These are phyloP conservation scores for Panaeolus cyanescens DNA, from an alignment of 768 basidiomycete genomes.

Conservation along the genomic window DNA sequence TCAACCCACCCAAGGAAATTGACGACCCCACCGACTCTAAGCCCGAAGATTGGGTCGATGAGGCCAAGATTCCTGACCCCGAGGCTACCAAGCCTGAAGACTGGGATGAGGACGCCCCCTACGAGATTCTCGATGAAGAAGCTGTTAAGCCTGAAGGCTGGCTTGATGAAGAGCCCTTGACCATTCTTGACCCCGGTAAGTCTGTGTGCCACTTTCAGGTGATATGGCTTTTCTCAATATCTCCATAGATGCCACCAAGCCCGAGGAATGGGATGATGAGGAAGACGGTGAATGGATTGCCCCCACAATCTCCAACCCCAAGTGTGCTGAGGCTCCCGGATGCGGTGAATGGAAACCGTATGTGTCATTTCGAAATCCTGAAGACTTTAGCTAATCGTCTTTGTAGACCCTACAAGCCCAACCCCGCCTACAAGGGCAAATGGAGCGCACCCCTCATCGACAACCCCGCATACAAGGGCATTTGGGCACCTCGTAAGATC, in stretches of 20 bases:
- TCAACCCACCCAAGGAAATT: conserved; percentile 93
- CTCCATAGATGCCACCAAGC: conserved; percentile 89
- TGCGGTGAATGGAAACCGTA: conserved; percentile 95
- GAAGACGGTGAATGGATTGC: conserved; percentile 99
- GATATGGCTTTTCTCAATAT: too few species aligned
- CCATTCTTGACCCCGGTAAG: conserved; percentile 85
- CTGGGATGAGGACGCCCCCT: conserved; percentile 98
- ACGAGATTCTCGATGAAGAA: conserved; percentile 85
- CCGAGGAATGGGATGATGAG: conserved; percentile 99
- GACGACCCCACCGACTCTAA: conserved; percentile 92
- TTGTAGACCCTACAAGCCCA: conserved; percentile 78
- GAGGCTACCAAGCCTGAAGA: conserved; percentile 90
- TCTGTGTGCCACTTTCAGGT: too few species aligned
- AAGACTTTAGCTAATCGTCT: background rate
- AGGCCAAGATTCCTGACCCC: conserved; percentile 81
- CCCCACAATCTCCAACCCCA: conserved; percentile 87
- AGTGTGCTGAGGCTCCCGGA: conserved; percentile 86
- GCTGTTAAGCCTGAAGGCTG: conserved; percentile 93
- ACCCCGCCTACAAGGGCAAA: conserved; percentile 97
- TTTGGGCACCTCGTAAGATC: conserved; percentile 91
- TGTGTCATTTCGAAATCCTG: conserved; percentile 12
- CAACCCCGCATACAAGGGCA: conserved; percentile 97
- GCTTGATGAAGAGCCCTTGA: conserved; percentile 85
- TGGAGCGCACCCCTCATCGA: conserved; percentile 95
- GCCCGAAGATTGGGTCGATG: conserved; percentile 92